These are phyloP conservation scores for Pneumocystis carinii DNA, from an alignment of 1,139 yeast species.

Conservation along the genomic window DNA sequence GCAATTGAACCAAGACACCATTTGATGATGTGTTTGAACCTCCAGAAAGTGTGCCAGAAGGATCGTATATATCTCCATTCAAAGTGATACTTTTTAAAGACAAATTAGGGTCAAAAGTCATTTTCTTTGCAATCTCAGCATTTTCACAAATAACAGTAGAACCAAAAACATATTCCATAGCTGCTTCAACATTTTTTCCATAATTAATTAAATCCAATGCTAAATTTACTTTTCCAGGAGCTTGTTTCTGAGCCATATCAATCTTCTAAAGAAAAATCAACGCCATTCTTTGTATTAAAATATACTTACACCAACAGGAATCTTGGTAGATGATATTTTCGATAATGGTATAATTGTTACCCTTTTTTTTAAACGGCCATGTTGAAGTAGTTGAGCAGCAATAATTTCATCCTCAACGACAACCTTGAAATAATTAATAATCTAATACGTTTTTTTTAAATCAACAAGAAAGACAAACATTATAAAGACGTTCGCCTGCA, in stretches of 20 bases:
- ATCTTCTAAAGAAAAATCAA: slow-evolving; percentile 15
- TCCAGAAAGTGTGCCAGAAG: slow-evolving; percentile 89
- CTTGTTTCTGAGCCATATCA: slow-evolving; percentile 44
- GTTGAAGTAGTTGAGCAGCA: slow-evolving; percentile 66
- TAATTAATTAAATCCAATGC: slow-evolving; percentile 71
- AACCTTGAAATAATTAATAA: slow-evolving; percentile 19
- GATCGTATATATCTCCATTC: slow-evolving; percentile 91
- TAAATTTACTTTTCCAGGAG: slow-evolving; percentile 74
- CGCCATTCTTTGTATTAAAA: background rate
- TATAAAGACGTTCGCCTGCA: slow-evolving; percentile 83
- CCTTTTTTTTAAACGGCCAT: slow-evolving; percentile 63
- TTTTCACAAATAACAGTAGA: slow-evolving; percentile 71
- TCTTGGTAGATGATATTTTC: slow-evolving; percentile 46
- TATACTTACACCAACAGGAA: slow-evolving; percentile 19
- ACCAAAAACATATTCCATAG: slow-evolving; percentile 90
- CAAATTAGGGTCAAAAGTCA: slow-evolving; percentile 73
- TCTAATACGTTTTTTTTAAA: background rate
- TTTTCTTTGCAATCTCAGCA: slow-evolving; percentile 71
- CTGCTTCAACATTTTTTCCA: slow-evolving; percentile 52
- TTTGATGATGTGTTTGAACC: slow-evolving; percentile 56
- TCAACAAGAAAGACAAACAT: slow-evolving; percentile 25
- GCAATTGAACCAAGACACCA: slow-evolving; percentile 49
- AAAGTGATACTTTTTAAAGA: slow-evolving; percentile 77
- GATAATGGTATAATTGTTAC: slow-evolving; percentile 88
- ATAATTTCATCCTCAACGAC: slow-evolving; percentile 79